phyloP scores from a whole-genome alignment of 202 grass and related monocot species.

The Miscanthus sacchariflorus region DNA sequence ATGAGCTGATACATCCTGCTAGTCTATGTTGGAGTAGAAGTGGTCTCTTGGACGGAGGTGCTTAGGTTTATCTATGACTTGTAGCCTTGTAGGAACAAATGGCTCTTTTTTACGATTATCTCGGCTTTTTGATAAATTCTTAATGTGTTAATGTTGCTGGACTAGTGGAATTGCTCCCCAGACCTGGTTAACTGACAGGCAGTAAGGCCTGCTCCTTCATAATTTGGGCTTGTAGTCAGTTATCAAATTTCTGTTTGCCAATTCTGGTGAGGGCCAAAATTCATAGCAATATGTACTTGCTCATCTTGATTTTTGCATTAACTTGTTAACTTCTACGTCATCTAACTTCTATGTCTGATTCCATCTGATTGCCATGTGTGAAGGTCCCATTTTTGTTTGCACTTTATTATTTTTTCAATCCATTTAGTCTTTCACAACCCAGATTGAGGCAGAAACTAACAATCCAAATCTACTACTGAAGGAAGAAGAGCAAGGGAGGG shows the following conservation, averaged over 20 bases:
- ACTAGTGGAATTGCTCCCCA: slow-evolving; percentile 23
- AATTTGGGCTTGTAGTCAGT: slow-evolving; percentile 15
- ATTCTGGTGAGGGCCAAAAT: slow-evolving; percentile 28
- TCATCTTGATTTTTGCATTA: slow-evolving; percentile 11
- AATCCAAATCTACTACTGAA: slow-evolving; percentile 17
- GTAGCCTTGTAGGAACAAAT: slow-evolving; percentile 18
- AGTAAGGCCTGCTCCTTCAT: not conserved
- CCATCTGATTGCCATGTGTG: slow-evolving; percentile 10
- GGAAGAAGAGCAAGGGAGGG: slow-evolving; percentile 53
- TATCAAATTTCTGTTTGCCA: slow-evolving; percentile 11
- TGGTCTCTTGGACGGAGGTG: slow-evolving; percentile 20
- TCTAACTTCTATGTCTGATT: slow-evolving; percentile 15
- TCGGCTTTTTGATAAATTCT: not conserved
- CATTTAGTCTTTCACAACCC: slow-evolving; percentile 22
- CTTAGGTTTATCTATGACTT: slow-evolving; percentile 28
- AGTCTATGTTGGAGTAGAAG: not conserved
- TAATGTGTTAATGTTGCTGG: slow-evolving; percentile 14
- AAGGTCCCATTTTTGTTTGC: not conserved
- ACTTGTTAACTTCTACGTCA: not conserved
- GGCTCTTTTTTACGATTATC: not conserved
- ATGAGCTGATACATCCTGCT: not conserved
- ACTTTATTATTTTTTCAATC: slow-evolving; percentile 27
- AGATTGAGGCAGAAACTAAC: slow-evolving; percentile 24
- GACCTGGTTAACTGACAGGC: not conserved
- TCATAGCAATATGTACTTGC: not conserved